Conservation (phyloP, 2,329 filamentous ascomycete genomes). For the Ceratocystis alfenasii region DNA sequence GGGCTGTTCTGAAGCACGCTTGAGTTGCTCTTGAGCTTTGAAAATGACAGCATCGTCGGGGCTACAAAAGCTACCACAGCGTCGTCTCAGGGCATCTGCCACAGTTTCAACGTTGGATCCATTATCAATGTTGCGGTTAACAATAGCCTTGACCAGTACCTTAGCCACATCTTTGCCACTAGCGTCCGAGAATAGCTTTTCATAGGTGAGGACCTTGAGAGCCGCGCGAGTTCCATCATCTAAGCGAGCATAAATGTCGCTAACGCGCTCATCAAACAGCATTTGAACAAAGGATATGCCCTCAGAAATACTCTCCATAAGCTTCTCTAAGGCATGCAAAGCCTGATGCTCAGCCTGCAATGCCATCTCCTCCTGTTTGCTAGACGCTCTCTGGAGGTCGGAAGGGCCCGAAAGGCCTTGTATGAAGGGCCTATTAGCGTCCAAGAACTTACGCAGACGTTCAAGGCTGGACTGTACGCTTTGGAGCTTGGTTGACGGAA, state of each 20-base stretch:
- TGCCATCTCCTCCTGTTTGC: conserved; percentile 80
- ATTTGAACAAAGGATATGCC: conserved; percentile 94
- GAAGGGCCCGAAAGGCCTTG: conserved; percentile 88
- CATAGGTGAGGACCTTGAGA: conserved; percentile 69
- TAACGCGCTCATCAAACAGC: conserved; percentile 83
- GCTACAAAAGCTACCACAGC: conserved; percentile 95
- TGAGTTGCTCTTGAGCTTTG: conserved; percentile 91
- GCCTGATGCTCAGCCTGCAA: conserved; percentile 91
- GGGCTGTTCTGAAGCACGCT: conserved; percentile 70
- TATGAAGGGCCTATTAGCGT: conserved; percentile 79
- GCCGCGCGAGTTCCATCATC: conserved; percentile 57
- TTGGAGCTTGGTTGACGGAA: conserved; percentile 56
- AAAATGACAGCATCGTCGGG: conserved; percentile 96
- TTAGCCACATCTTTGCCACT: conserved; percentile 83
- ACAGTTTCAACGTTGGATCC: conserved; percentile 96
- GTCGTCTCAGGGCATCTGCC: conserved; percentile 78
- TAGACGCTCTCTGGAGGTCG: conserved; percentile 63
- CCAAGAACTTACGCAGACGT: conserved; percentile 67
- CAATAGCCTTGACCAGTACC: conserved; percentile 90
- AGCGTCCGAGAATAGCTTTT: conserved; percentile 68
- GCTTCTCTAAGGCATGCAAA: conserved; percentile 68
- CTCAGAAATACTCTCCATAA: conserved; percentile 86
- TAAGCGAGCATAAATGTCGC: conserved; percentile 71
- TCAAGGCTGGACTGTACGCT: conserved; percentile 70
- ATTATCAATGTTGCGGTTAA: conserved; percentile 93